Base-by-base conservation (phyloP, 345 rosid species). In the Eucalyptus sp. region DNA sequence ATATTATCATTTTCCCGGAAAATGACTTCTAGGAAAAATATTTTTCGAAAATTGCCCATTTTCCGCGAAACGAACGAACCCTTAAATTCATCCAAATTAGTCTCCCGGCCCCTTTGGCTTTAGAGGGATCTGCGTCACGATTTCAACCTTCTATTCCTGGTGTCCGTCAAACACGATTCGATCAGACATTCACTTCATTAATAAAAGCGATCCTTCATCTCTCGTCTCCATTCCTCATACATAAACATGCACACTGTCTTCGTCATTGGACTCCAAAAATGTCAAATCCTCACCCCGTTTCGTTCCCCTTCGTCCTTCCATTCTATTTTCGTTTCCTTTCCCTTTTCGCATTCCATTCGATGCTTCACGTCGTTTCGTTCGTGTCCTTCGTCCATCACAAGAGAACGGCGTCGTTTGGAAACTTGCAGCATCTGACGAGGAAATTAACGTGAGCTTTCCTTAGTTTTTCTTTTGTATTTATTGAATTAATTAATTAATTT, bases 211-310 rank as follows among this genome's bases (percentile, higher is more conserved):
- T 68, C 10, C 4, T 4, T 7, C 22, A 66, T 66, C 10, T 33
- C 22, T 15, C 3, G 16, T 64, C 66, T 27, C 66, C 7, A 11
- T 60, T 60, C 66, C 7, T 60, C n/a, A 6, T 27, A 1, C 6
- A 12, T 25, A 27, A 27, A 25, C 31, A 60, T 1, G 31, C 8
- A 14, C 71, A 1, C 37, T n/a, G 7, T 29, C 71, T 25, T 64
- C 17, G 10, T 13, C 9, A 29, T 62, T 1, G 16, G 3, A 62
- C 68, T 62, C 17, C 71, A 13, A 62, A 29, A 62, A 13, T 29
- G 3, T 62, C 3, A 0, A 0, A 27, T 10, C 0, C 17, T 29
- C 5, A 2, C 71, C 3, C 13, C 71, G 4, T 62, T 27, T 0
- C 71, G 0, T 29, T 62, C 33, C 71, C 33, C 71, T 62, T 27